A percentile compares a stretch with the other conserved stretches of the same genome.
phyloP scores from a whole-genome alignment of 2,329 filamentous ascomycete genomes.

The Teratosphaeriaceae sp. region DNA sequence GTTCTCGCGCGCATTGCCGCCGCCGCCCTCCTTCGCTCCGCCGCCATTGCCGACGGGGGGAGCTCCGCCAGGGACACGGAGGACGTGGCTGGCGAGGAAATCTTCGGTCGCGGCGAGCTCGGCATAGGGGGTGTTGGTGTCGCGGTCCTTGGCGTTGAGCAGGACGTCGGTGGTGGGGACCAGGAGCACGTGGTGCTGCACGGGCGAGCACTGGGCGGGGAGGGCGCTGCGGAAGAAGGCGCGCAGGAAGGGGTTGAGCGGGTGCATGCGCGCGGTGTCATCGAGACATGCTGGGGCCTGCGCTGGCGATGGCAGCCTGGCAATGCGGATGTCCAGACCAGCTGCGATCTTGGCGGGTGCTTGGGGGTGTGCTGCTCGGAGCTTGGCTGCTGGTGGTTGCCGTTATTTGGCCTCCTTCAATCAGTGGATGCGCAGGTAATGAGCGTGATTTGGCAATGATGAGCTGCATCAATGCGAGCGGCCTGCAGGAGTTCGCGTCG shows the following conservation, averaged over 20 bases:
- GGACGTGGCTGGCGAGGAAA: constrained; percentile 92
- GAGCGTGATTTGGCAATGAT: too few species aligned
- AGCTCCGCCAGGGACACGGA: constrained; percentile 64
- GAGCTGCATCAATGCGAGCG: too few species aligned
- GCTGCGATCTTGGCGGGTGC: too few species aligned
- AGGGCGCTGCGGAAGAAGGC: constrained; percentile 98
- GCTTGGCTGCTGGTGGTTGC: too few species aligned
- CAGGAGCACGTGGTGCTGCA: constrained; percentile 87
- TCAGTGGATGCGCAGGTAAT: too few species aligned
- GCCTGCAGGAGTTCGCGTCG: too few species aligned
- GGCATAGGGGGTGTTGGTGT: constrained; percentile 67
- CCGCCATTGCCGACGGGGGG: constrained; percentile 46
- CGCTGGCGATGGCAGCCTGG: background rate
- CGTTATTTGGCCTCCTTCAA: too few species aligned
- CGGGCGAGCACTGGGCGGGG: constrained; percentile 81
- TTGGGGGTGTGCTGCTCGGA: too few species aligned
- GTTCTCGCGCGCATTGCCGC: constrained; percentile 65
- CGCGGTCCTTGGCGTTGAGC: constrained; percentile 78
- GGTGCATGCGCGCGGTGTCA: constrained; percentile 31
- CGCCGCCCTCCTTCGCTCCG: constrained; percentile 45
- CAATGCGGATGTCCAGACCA: too few species aligned
- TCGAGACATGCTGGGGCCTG: background rate
- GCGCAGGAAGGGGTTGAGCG: constrained; percentile 96
- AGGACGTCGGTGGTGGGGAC: constrained; percentile 91
- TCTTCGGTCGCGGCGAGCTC: constrained; percentile 87